Base-by-base conservation (phyloP, 306 rosid genomes). In the Acmispon strigosus region DNA sequence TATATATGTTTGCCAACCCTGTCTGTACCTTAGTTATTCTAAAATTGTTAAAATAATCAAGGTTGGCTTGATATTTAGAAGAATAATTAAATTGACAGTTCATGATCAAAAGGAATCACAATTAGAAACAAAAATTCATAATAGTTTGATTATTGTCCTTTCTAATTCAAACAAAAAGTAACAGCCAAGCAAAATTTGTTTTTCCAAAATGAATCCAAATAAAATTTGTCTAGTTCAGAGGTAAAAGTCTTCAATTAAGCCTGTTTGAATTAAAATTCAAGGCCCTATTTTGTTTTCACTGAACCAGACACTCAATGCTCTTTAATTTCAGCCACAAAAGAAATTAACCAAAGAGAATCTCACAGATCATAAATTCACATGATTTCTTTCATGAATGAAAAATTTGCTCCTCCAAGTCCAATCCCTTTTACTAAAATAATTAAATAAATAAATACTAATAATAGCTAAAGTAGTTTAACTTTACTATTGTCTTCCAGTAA, bases 331-430 rank as follows among this genome's bases (percentile, higher is more conserved):
- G 55, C 78, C 81, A 51, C 49, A 60, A 16, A 36, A 22, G n/a
- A 27, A 27, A 22, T 22, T 11, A n/a, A 47, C 32, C 19, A 66
- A 63, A 4, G 4, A 24, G 24, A 20, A 45, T 61, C 47, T 67
- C 12, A 9, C 20, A 52, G 53, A 66, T 66, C 54, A 4, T 27
- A 19, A 15, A 41, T 42, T 69, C 85, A 73, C 85, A 56, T 77
- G 82, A 1, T 58, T 49, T 67, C 55, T 9, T 73, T 54, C 77
- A 73, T 82, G 83, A 79, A 81, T 24, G 79, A 12, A 63, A 13
- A 27, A 27, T 27, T 27, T 27, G 32, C 32, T 22, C 48, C 36
- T 27, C 51, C 48, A 64, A 54, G 22, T 27, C 51, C 48, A 64
- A 54, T 15, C 14, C 18, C 44, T 54, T 19, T 8, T n/a, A 13